phyloP scores from a whole-genome alignment of 1,284 basidiomycete genomes.

The Entoloma clypeatum region DNA sequence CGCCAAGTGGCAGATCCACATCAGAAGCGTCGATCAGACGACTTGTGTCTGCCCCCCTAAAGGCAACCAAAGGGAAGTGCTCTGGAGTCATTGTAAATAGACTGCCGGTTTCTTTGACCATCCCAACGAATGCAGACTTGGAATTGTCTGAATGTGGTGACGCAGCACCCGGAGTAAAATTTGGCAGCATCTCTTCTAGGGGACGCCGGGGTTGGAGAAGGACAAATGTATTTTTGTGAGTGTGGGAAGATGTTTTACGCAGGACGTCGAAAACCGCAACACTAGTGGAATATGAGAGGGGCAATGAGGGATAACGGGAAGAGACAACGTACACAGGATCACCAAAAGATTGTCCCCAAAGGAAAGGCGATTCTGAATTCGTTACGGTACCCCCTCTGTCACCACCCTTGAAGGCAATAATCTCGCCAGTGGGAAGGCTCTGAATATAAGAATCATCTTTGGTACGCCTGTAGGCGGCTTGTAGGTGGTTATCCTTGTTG shows the following conservation, averaged over 20 bases:
- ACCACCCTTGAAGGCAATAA: constrained; percentile 64
- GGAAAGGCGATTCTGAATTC: constrained; percentile 35
- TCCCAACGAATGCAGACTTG: constrained; percentile 67
- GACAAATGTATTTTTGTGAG: constrained; percentile 53
- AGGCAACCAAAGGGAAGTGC: constrained; percentile 71
- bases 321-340: constrained; percentile 48
- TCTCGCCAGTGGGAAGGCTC: constrained; percentile 69
- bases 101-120: constrained; percentile 66
- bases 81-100: constrained; percentile 76
- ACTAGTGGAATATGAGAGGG: constrained; percentile 31
- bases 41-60: constrained; percentile 39
- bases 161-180: constrained; percentile 33
- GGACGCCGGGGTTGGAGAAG: constrained; percentile 74
- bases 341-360: constrained; percentile 59
- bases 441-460: constrained; percentile 78
- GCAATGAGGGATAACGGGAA: not conserved
- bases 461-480: constrained; percentile 64
- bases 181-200: constrained; percentile 61
- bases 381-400: constrained; percentile 13
- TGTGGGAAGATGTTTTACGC: constrained; percentile 21
- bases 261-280: constrained; percentile 81
- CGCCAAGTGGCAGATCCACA: constrained; percentile 34
- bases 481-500: constrained; percentile 65
- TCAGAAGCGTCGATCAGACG: constrained; percentile 24
- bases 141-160: constrained; percentile 40